These are phyloP conservation scores for Vachellia collinsii DNA, from an alignment of 306 rosid genomes.

Conservation along the genomic window DNA sequence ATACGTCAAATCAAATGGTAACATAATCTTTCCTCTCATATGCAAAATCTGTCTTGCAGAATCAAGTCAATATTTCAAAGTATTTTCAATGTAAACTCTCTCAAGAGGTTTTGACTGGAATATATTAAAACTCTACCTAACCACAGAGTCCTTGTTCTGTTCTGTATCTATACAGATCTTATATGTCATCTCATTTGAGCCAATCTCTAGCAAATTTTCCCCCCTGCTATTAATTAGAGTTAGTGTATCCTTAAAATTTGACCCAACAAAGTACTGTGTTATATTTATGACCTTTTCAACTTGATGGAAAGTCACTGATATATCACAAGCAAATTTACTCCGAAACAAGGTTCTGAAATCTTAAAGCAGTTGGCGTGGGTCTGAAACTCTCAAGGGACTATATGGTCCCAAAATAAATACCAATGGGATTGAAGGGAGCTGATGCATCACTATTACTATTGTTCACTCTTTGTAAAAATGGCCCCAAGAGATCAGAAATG, in stretches of 20 bases:
- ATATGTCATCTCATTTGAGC: not conserved
- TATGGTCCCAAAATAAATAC: constrained; percentile 50
- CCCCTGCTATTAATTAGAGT: not conserved
- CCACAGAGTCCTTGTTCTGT: constrained; percentile 8
- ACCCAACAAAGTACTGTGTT: not conserved
- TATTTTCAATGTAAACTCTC: constrained; percentile 20
- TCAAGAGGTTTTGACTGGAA: constrained; percentile 31
- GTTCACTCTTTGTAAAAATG: constrained; percentile 24
- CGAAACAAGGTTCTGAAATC: constrained; percentile 16
- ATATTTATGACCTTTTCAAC: constrained; percentile 15
- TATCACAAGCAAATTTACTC: constrained; percentile 41
- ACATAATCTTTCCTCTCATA: constrained; percentile 26
- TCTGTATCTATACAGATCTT: not conserved
- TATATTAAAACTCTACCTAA: constrained; percentile 35
- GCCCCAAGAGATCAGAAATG: constrained; percentile 50
- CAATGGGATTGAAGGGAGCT: constrained; percentile 39
- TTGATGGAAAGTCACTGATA: constrained; percentile 34
- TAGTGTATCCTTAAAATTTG: not conserved
- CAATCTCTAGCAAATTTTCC: not conserved
- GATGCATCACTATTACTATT: constrained; percentile 43
- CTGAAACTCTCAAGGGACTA: constrained; percentile 45
- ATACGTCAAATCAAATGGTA: constrained; percentile 41
- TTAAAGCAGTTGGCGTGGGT: constrained; percentile 35
- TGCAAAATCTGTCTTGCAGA: constrained; percentile 28
- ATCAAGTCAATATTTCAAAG: constrained; percentile 39